These are phyloP conservation scores for Paramecium pentaurelia DNA, from an alignment of 73 alveolate genomes.

Conservation along the genomic window DNA sequence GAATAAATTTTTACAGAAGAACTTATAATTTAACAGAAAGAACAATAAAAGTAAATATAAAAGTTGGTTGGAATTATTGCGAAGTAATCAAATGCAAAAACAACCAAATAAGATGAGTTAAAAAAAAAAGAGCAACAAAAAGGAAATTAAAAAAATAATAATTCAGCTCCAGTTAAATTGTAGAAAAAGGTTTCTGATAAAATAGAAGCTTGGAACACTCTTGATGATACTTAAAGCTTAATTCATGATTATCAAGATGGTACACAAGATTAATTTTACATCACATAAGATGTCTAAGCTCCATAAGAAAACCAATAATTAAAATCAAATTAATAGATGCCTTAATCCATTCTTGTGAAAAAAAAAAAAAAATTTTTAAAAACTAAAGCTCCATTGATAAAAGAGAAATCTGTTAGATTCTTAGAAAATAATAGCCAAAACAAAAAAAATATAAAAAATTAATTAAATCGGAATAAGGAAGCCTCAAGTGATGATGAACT, in stretches of 20 bases:
- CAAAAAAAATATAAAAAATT: not conserved
- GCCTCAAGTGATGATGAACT: not conserved
- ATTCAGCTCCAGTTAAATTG: not conserved
- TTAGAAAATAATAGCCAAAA: not conserved
- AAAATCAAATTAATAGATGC: not conserved
- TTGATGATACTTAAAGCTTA: not conserved
- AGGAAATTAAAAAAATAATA: not conserved
- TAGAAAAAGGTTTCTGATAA: not conserved
- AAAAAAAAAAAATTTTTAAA: not conserved
- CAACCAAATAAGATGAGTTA: not conserved
- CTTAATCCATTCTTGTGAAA: not conserved
- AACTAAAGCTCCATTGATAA: not conserved
- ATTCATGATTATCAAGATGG: not conserved
- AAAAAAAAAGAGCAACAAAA: not conserved
- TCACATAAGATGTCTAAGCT: not conserved
- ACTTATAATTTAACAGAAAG: not conserved
- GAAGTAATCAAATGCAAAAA: not conserved
- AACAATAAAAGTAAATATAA: not conserved
- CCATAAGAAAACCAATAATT: not conserved
- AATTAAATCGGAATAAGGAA: not conserved
- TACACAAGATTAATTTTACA: not conserved
- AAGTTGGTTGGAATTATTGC: not conserved
- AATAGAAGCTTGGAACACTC: not conserved
- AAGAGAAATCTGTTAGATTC: not conserved
- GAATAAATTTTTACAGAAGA: not conserved